phyloP scores from a whole-genome alignment of 306 rosid species.

The Ammopiptanthus mongolicus region DNA sequence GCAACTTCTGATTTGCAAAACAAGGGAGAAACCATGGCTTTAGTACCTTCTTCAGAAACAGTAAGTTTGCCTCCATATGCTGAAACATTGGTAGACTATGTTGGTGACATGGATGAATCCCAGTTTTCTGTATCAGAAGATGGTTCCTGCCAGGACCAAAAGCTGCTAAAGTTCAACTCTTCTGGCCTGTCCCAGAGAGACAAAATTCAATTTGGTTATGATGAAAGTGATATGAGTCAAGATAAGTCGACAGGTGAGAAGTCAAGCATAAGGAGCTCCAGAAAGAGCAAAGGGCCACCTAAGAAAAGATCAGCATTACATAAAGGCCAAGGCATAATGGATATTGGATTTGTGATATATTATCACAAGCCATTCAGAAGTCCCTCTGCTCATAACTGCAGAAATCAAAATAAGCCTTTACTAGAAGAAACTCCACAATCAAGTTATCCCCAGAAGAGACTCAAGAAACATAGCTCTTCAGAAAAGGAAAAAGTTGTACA shows the following conservation, averaged over 20 bases:
- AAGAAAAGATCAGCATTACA: constrained; percentile 34
- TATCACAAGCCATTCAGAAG: constrained; percentile 33
- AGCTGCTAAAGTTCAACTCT: constrained; percentile 47
- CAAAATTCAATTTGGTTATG: neutral
- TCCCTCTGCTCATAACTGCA: constrained; percentile 4
- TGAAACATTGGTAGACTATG: constrained; percentile 31
- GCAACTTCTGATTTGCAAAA: neutral
- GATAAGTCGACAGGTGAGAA: constrained; percentile 32
- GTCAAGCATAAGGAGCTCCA: constrained; percentile 27
- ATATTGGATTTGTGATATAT: constrained; percentile 37
- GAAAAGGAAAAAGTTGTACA: constrained; percentile 9
- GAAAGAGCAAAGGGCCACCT: constrained; percentile 25
- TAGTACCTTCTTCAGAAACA: constrained; percentile 20
- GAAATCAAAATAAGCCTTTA: constrained; percentile 28
- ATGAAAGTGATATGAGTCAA: neutral
- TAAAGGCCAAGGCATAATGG: constrained; percentile 40
- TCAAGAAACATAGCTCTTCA: constrained; percentile 20
- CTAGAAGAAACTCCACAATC: constrained; percentile 9
- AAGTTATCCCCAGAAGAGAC: neutral
- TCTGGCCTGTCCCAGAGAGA: neutral
- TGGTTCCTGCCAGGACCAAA: constrained; percentile 42
- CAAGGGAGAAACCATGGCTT: neutral
- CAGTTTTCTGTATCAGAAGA: constrained; percentile 30
- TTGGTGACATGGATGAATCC: constrained; percentile 49
- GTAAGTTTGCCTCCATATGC: constrained; percentile 13